Evolutionary conservation across 768 basidiomycete species (phyloP).

Genomic region (Trametes cinnabarina): DNA sequence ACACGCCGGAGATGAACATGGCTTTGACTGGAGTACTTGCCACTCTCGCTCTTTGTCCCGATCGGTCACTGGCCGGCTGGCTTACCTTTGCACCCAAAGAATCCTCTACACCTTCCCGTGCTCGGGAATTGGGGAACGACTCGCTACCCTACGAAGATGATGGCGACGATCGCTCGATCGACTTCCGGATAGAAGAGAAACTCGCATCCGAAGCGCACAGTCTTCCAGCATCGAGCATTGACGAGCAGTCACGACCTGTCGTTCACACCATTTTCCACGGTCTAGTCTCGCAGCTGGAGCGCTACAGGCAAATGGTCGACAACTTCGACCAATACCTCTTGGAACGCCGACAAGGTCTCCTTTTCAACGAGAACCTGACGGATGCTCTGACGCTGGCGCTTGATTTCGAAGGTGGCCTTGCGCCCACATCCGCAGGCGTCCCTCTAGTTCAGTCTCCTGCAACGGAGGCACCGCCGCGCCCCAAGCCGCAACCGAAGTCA

Average conservation of each 20-base stretch:
- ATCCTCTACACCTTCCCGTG: slow-evolving; percentile 15
- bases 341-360: slow-evolving; percentile 83
- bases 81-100: slow-evolving; percentile 64
- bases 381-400: slow-evolving; percentile 80
- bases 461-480: slow-evolving; percentile 28
- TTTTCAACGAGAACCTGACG: slow-evolving; percentile 89
- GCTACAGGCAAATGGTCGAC: slow-evolving; percentile 70
- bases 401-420: slow-evolving; percentile 45
- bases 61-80: slow-evolving; percentile 88
- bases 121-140: slow-evolving; percentile 20
- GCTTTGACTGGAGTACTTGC: slow-evolving; percentile 82
- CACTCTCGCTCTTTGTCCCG: slow-evolving; percentile 78
- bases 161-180: slow-evolving; percentile 79
- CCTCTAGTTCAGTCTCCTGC: slow-evolving; percentile 23
- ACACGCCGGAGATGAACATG: slow-evolving; percentile 84
- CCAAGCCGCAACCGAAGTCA: slow-evolving; percentile 44
- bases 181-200: slow-evolving; percentile 68
- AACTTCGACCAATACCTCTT: slow-evolving; percentile 81
- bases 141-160: slow-evolving; percentile 41
- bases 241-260: slow-evolving; percentile 73
- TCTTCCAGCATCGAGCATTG: slow-evolving; percentile 65
- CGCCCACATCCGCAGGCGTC: slow-evolving; percentile 29
- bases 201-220: slow-evolving; percentile 54
- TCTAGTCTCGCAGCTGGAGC: slow-evolving; percentile 77
- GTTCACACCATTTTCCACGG: slow-evolving; percentile 79